Base-by-base conservation (phyloP, 1,284 basidiomycete genomes). In the Irpex sp. region DNA sequence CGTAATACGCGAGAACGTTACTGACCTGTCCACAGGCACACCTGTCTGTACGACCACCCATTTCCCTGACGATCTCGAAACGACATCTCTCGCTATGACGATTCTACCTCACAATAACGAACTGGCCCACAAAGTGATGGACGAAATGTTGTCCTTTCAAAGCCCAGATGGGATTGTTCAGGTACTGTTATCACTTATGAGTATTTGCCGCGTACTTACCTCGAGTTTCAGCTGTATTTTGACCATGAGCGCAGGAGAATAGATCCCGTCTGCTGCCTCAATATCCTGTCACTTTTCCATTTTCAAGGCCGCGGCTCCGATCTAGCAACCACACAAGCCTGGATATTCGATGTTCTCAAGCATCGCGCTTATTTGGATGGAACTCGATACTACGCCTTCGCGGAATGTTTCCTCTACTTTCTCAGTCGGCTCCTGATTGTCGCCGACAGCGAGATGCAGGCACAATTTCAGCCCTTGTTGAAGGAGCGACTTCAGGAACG, bases 381-480 rank as follows among this genome's bases (percentile, higher is more conserved):
- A 5, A 84, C 83, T n/a, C 75, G 81, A 12, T 86, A 85, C 68
- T 85, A 85, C 67, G 75, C 76, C 51, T 78, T 77, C 0, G 71
- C 82, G 0, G 84, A 84, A 67, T 78, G 75, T 62, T 84, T 84
- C 69, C 74, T 85, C 6, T 84, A 74, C 69, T 84, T 84, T 71
- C 69, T 83, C 57, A 73, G 74, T 58, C 80, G 84, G 12, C 75
- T 86, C 4, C 71, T 85, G n/a, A 66, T 71, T 16, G 71, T 75
- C 3, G 62, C 65, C 19, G 49, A 52, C 23, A 19, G 12, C 49
- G 12, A 19, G 5, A 12, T 28, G 5, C 49, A 19, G 12, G 23
- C 75, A 79, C 64, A 62, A 80, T 10, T 84, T 61, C 72, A 70
- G 47, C 71, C 76, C 0, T 65, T 82, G 16, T 72, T 83, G 59